Percentiles rank a stretch among this genome's conserved stretches.
Evolutionary conservation across 2,329 filamentous ascomycete genomes (phyloP).

Genomic region (Setomelanomma holmii): DNA sequence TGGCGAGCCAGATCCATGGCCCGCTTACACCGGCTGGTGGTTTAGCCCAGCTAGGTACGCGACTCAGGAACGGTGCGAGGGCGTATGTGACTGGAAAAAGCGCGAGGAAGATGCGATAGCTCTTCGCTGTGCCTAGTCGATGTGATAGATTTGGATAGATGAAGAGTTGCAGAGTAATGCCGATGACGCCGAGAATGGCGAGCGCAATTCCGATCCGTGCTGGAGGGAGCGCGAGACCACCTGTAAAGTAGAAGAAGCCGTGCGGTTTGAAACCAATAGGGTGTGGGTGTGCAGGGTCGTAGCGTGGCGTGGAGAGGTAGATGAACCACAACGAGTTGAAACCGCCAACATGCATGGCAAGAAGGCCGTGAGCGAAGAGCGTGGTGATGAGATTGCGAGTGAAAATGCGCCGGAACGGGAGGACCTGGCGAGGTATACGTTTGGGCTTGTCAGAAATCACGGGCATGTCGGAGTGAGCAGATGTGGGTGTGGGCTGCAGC

Average conservation of each 20-base stretch:
- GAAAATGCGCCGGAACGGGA: slow-evolving; percentile 57
- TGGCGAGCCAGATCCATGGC: slow-evolving; percentile 51
- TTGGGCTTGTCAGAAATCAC: slow-evolving; percentile 17
- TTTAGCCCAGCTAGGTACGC: slow-evolving; percentile 48
- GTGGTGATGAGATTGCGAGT: slow-evolving; percentile 55
- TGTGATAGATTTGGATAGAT: slow-evolving; percentile 54
- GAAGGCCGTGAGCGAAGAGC: slow-evolving; percentile 53
- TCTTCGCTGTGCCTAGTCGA: slow-evolving; percentile 50
- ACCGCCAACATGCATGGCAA: slow-evolving; percentile 57
- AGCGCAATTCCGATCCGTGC: slow-evolving; percentile 56
- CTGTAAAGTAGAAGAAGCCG: slow-evolving; percentile 55
- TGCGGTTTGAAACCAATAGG: slow-evolving; percentile 46
- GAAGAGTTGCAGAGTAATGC: slow-evolving; percentile 55
- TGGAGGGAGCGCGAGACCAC: slow-evolving; percentile 57
- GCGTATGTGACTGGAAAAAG: slow-evolving; percentile 56
- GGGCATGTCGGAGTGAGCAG: slow-evolving; percentile 12
- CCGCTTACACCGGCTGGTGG: slow-evolving; percentile 52
- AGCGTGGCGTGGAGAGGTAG: slow-evolving; percentile 57
- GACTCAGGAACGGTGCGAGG: slow-evolving; percentile 53
- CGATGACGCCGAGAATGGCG: slow-evolving; percentile 57
- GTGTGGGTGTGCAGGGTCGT: slow-evolving; percentile 42
- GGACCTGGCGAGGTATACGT: slow-evolving; percentile 33
- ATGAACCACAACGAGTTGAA: slow-evolving; percentile 60
- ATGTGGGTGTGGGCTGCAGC: slow-evolving; percentile 40
- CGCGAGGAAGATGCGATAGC: slow-evolving; percentile 51